Evolutionary conservation across 257 asterid species (phyloP), one percentile per base, ranked within the genome.

Genomic region (Thymus quinquecostatus): DNA sequence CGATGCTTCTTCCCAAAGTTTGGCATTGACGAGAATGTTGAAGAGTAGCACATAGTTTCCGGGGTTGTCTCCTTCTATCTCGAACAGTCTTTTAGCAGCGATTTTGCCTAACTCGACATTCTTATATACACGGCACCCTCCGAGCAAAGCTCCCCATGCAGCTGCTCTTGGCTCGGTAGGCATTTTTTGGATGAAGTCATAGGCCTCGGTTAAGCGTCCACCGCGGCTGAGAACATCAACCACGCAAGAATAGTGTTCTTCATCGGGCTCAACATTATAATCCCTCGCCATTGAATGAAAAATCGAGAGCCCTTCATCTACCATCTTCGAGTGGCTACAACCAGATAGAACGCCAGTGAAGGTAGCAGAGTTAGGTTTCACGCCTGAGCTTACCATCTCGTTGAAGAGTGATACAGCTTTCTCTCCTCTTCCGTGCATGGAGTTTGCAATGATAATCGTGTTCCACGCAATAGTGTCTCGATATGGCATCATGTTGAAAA

Each of bases 71-170:
- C 88, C 85, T 68, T 89, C 96, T 49, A 89, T 78, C 80, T 84
- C 84, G 67, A 89, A 82, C 60, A 89, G 76, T 30, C 56, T 84
- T n/a, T 68, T 78, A 34, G 87, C 96, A 40, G 87, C 88, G 55
- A 79, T 73, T 63, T 85, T 78, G 44, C 86, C 96, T 56, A 89
- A 77, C 29, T 85, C 87, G 0, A 82, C 81, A 32, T 89, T 87
- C 85, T 84, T 87, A 63, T 84, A 78, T 66, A 82, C 60, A 28
- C 91, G 74, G 77, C 90, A 89, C 11, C 83, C 94, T 76, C 91
- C 94, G 70, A 89, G 94, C 80, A 89, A 75, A 64, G 94, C 92
- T 70, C 96, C 96, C 94, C 93, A 89, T n/a, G 94, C 88, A 58
- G 83, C 66, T 32, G 86, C 83, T 73, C 80, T 84, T 11, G 96